phyloP scores from a whole-genome alignment of 176 grass and related monocot species.

The sorghum (Sorghum bicolor) region Sorghum_bicolor_NCBIv3 NC_012879.2:5570001-5570500 shows the following conservation, averaged over 20 bases:
- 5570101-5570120: background rate
- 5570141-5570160: too few species aligned
- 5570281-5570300: background rate
- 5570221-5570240: background rate
- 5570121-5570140: background rate
- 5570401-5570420: slow-evolving; percentile 7
- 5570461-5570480: slow-evolving; percentile 47
- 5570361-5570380: too few species aligned
- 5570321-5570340: too few species aligned
- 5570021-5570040: background rate
- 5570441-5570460: background rate
- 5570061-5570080: background rate
- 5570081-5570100: background rate
- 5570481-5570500: slow-evolving; percentile 46
- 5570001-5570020: background rate
- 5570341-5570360: too few species aligned
- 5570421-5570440: background rate
- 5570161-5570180: background rate
- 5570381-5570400: background rate
- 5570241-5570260: background rate
- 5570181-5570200: too few species aligned
- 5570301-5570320: background rate
- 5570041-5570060: background rate
- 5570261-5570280: too few species aligned
- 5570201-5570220: background rate